Evolutionary conservation across 2,329 filamentous ascomycete genomes (phyloP).

Genomic region (Claviceps fusiformis): DNA sequence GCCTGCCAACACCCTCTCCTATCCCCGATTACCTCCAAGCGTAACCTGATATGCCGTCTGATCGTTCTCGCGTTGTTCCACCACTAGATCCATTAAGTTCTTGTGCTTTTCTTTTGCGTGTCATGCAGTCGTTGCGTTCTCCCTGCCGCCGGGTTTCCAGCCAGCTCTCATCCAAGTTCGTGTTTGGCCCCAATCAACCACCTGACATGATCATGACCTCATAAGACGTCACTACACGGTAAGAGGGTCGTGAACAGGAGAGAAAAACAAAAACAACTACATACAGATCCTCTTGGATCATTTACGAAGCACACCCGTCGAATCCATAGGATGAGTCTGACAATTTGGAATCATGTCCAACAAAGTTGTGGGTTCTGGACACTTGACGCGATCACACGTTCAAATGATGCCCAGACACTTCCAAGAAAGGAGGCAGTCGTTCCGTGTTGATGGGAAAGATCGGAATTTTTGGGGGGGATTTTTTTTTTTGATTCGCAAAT

Average conservation of each 20-base stretch:
- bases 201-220: not conserved
- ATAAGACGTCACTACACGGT: constrained; percentile 1
- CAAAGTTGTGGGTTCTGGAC: not conserved
- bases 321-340: not conserved
- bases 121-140: not conserved
- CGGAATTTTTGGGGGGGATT: not conserved
- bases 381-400: not conserved
- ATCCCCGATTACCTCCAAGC: not conserved
- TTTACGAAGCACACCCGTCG: constrained; percentile 17
- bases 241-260: constrained; percentile 2
- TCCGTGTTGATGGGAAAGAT: not conserved
- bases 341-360: not conserved
- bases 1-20: not conserved
- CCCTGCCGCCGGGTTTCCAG: not conserved
- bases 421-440: not conserved
- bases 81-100: not conserved
- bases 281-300: constrained; percentile 23
- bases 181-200: not conserved
- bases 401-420: not conserved
- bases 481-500: not conserved
- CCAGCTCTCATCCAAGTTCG: not conserved
- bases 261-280: constrained; percentile 13
- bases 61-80: not conserved
- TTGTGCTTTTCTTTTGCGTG: not conserved
- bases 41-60: not conserved